Conservation (phyloP, 2,329 filamentous ascomycete species). For the Microcera coccophila region DNA sequence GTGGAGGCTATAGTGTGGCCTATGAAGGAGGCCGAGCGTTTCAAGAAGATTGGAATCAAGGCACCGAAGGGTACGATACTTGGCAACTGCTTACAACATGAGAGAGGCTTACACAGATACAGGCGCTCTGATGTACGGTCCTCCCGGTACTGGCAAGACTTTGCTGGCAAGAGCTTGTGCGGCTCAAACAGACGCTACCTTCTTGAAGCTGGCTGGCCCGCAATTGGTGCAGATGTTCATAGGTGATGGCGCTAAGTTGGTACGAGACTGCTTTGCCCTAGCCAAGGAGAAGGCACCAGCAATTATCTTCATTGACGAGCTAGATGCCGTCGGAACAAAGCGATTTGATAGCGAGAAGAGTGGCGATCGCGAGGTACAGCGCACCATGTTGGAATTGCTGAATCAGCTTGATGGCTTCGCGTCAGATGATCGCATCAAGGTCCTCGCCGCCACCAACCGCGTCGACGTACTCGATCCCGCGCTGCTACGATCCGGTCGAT, state of each 20-base stretch:
- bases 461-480: conserved; percentile 92
- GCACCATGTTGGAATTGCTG: conserved; percentile 97
- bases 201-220: conserved; percentile 95
- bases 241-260: conserved; percentile 94
- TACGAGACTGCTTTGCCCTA: conserved; percentile 93
- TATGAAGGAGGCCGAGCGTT: conserved; percentile 98
- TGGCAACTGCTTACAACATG: conserved; percentile 31
- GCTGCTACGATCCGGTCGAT: conserved; percentile 81
- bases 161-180: conserved; percentile 92
- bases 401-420: conserved; percentile 99
- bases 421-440: conserved; percentile 94
- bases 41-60: conserved; percentile 99
- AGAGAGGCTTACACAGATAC: conserved; percentile 70
- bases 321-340: conserved; percentile 97
- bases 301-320: conserved; percentile 99
- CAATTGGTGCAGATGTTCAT: conserved; percentile 99
- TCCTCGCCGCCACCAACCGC: conserved; percentile 89
- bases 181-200: conserved; percentile 96
- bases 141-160: conserved; percentile 85
- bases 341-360: conserved; percentile 98
- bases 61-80: conserved; percentile 79
- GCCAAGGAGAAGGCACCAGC: conserved; percentile 98
- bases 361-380: conserved; percentile 94
- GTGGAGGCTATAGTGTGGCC: conserved; percentile 99
- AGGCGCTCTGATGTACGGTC: conserved; percentile 98